Evolutionary conservation across 805 yeast genomes (phyloP), one percentile per base, ranked within the genome.

Genomic region (Yarrowia sp.): DNA sequence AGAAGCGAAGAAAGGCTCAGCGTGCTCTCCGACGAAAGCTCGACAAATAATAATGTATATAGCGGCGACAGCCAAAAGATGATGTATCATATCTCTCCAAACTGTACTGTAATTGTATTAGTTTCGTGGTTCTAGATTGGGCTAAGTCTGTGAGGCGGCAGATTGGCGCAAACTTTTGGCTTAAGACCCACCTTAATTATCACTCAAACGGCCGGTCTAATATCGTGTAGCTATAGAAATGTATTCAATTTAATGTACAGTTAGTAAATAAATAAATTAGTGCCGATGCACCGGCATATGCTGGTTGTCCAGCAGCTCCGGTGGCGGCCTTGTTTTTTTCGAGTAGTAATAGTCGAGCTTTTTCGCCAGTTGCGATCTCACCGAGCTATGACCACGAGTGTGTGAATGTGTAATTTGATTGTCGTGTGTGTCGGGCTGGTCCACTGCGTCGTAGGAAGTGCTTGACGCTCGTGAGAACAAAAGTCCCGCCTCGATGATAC

Each of bases 1-100:
- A 94, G 79, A 94, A 94, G 86, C 88, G 98, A 83, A 88, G 97
- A 84, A 91, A 86, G 83, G 89, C 86, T 47, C 96, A 92, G 75
- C 83, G 96, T 31, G 72, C 78, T 18, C 67, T 72, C 65, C 71
- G 76, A 59, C 67, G 79, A 56, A 71, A 72, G 66, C 69, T 72
- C 38, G 66, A 66, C 33, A 66, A 70, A 55, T 71, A 66, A 51
- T 51, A 35, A 58, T 55, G 61, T 55, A 55, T 38, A 55, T 55
- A 55, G 60, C 47, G 47, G 58, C 58, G 16, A 16, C 16, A 33
- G 58, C 58, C 42, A 51, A 51, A 49, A 21, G 58, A 49, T 49
- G 58, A 49, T 49, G 58, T 32, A 47, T 47, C 56, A 47, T 32
- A 47, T 21, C 25, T 9, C 12, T n/a, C n/a, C n/a, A n/a, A n/a